Evolutionary conservation across 805 yeast genomes (phyloP), one percentile per base, ranked within the genome.

Genomic region (Ogataea haglerorum): DNA sequence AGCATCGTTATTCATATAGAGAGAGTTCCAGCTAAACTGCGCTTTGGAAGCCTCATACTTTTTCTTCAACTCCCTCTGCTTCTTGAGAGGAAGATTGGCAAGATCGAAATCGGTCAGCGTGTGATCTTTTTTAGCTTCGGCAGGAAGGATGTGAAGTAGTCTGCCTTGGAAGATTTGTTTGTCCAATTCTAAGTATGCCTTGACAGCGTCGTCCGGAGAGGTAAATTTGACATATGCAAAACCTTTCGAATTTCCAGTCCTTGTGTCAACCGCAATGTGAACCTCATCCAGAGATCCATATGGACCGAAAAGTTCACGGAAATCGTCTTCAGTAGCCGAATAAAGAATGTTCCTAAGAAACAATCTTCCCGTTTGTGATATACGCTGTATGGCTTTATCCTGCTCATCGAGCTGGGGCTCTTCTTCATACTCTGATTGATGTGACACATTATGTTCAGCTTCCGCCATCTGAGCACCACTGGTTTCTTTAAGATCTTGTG

Each of bases 151-250:
- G 63, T 93, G 99, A 36, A 93, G 64, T 37, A 93, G 71, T 53
- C 99, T 78, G 37, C 99, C 99, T 65, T 93, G 98, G 69, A 86
- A 91, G 58, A 86, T 83, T 56, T 85, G 84, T 55, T 87, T 89
- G 62, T 93, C 99, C 36, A 90, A 68, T 10, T 72, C 75, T 25
- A 72, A 62, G 58, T 71, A 90, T 0, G 98, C 98, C 21, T 65
- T 58, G 1, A 83, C 78, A 0, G 99, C 99, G 57, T 82, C 82
- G 8, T 75, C 73, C 8, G 82, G 70, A 46, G 76, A 69, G n/a
- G 61, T 65, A 57, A 84, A 93, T 57, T 82, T 79, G 10, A 89
- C 72, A 56, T 90, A 90, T 0, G 93, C 96, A 61, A 88, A 87
- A 0, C 99, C 99, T 63, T 93, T 93, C 1, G 96, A 83, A 52